phyloP scores from a whole-genome alignment of 441 rosid genomes.

The Sinapis alba region DNA sequence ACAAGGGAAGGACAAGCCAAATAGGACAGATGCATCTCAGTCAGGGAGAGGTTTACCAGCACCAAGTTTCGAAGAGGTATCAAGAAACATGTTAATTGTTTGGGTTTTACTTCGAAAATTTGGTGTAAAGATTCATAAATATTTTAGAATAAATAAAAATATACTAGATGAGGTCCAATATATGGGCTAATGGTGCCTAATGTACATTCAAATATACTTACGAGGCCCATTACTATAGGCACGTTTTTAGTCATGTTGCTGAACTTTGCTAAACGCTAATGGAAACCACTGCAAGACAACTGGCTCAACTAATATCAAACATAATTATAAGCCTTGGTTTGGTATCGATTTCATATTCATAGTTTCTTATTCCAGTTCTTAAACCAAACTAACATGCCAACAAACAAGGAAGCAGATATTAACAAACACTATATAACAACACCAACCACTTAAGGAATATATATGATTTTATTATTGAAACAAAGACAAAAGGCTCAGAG shows the following conservation, averaged over 20 bases:
- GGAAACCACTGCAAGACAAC: neutral
- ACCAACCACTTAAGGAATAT: neutral
- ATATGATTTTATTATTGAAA: slow-evolving; percentile 35
- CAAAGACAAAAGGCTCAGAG: slow-evolving; percentile 30
- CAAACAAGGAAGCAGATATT: neutral
- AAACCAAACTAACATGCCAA: neutral
- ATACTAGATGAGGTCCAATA: too few species aligned
- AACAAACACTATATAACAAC: neutral
- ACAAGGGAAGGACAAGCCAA: too few species aligned
- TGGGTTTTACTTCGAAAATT: too few species aligned
- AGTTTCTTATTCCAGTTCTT: neutral
- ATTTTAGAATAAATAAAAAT: too few species aligned
- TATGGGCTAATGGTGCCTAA: too few species aligned
- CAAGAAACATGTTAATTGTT: too few species aligned
- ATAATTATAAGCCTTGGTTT: neutral
- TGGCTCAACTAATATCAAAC: neutral
- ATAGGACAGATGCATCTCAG: too few species aligned
- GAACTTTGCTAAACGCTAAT: neutral
- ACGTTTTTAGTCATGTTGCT: neutral
- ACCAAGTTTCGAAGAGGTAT: too few species aligned
- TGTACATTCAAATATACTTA: too few species aligned
- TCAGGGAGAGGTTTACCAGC: too few species aligned
- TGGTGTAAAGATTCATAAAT: too few species aligned
- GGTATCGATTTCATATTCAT: neutral
- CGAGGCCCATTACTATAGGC: neutral